Evolutionary conservation across 768 basidiomycete genomes (phyloP).

Genomic region (Galerina marginata): DNA sequence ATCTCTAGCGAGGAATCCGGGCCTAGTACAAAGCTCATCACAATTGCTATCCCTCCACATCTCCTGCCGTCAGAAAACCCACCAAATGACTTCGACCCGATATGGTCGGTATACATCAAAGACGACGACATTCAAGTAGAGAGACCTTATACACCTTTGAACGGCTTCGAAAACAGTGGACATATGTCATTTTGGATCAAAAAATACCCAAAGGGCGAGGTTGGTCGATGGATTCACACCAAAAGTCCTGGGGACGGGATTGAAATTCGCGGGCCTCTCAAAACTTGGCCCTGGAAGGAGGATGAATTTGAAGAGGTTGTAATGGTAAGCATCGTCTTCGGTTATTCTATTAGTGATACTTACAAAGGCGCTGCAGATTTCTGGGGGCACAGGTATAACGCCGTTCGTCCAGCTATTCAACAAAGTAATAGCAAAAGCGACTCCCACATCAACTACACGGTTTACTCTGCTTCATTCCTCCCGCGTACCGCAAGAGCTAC

Average conservation of each 20-base stretch:
- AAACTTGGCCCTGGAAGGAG: constrained; percentile 65
- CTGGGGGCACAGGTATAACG: constrained; percentile 87
- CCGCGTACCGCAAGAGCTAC: constrained; percentile 62
- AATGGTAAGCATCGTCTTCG: constrained; percentile 54
- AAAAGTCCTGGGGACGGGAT: constrained; percentile 68
- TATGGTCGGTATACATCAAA: constrained; percentile 84
- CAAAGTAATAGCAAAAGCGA: constrained; percentile 47
- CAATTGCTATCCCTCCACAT: constrained; percentile 57
- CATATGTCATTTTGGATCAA: constrained; percentile 83
- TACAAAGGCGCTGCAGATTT: constrained; percentile 55
- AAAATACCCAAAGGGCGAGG: constrained; percentile 78
- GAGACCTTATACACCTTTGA: constrained; percentile 81
- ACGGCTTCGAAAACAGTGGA: constrained; percentile 70
- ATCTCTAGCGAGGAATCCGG: constrained; percentile 57
- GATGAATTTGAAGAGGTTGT: constrained; percentile 77
- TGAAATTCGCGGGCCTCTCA: constrained; percentile 78
- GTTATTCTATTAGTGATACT: background rate
- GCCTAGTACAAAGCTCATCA: constrained; percentile 66
- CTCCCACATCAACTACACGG: constrained; percentile 45
- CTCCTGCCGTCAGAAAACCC: constrained; percentile 35
- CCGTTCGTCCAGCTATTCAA: constrained; percentile 84
- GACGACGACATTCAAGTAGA: constrained; percentile 91
- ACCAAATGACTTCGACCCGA: constrained; percentile 40
- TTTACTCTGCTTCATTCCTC: constrained; percentile 81
- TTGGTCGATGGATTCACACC: constrained; percentile 82